A percentile compares a stretch with the other conserved stretches of the same genome.
These are phyloP conservation scores for Gossypium rotundifolium DNA, from an alignment of 345 rosid genomes.

Conservation along the genomic window DNA sequence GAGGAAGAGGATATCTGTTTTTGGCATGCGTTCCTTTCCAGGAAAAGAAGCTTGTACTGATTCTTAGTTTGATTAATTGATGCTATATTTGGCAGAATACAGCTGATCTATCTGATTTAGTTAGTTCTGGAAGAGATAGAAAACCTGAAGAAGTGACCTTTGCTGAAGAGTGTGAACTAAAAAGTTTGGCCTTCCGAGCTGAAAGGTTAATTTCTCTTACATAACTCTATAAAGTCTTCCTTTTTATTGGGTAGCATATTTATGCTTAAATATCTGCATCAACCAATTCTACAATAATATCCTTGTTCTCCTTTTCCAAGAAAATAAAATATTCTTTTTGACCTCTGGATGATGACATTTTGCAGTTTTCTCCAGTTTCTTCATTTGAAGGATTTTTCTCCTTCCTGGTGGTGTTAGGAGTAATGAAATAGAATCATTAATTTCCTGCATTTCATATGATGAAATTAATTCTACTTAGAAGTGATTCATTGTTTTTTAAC, in stretches of 20 bases:
- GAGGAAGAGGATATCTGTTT: conserved; percentile 2
- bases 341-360: background rate
- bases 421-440: background rate
- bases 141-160: conserved; percentile 87
- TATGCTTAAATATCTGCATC: background rate
- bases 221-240: conserved; percentile 3
- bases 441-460: background rate
- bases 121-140: conserved; percentile 93
- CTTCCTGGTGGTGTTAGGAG: no score
- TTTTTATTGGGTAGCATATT: background rate
- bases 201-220: conserved; percentile 54
- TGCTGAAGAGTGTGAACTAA: conserved; percentile 65
- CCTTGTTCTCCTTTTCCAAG: background rate
- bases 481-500: background rate
- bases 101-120: conserved; percentile 93
- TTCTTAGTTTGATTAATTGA: conserved; percentile 4
- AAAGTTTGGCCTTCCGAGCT: conserved; percentile 76
- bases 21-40: background rate
- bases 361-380: background rate
- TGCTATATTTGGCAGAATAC: conserved; percentile 60
- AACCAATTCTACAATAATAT: background rate
- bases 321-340: background rate
- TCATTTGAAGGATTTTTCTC: background rate
- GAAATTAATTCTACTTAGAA: background rate
- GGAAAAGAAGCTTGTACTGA: conserved; percentile 12